Evolutionary conservation across 257 asterid genomes (phyloP).

Genomic region (Solanum sitiens): DNA sequence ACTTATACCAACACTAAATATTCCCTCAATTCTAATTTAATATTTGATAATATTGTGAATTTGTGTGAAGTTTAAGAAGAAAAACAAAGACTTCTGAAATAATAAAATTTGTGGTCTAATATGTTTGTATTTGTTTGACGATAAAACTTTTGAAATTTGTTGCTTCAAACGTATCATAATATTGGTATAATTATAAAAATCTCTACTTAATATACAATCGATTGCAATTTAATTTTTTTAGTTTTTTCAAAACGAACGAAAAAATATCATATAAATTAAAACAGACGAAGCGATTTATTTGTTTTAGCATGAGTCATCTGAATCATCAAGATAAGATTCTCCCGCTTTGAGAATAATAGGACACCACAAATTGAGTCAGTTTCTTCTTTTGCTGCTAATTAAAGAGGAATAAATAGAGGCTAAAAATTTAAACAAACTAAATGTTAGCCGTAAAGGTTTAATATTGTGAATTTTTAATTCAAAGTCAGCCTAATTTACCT

Average conservation of each 20-base stretch:
- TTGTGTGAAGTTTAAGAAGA: not conserved
- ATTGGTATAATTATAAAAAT: not conserved
- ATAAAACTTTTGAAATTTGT: not conserved
- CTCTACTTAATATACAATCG: not conserved
- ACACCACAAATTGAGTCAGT: not conserved
- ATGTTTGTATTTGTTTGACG: not conserved
- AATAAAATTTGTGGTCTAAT: not conserved
- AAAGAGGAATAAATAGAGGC: not conserved
- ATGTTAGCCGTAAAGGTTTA: not conserved
- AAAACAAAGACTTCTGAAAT: not conserved
- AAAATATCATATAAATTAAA: not conserved
- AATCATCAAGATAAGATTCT: not conserved
- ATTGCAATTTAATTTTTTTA: not conserved
- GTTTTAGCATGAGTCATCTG: not conserved
- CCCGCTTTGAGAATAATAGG: too few species aligned
- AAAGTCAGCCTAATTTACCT: not conserved
- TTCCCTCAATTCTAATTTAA: not conserved
- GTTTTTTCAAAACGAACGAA: fast-evolving
- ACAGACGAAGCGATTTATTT: fast-evolving
- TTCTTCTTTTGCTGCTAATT: not conserved
- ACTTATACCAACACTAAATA: too few species aligned
- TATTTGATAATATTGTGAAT: not conserved
- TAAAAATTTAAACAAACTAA: not conserved
- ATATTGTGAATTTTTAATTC: not conserved
- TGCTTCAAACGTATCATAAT: not conserved